These are phyloP conservation scores for Fraxinus latifolia DNA, from an alignment of 305 asterid species.

Conservation along the genomic window DNA sequence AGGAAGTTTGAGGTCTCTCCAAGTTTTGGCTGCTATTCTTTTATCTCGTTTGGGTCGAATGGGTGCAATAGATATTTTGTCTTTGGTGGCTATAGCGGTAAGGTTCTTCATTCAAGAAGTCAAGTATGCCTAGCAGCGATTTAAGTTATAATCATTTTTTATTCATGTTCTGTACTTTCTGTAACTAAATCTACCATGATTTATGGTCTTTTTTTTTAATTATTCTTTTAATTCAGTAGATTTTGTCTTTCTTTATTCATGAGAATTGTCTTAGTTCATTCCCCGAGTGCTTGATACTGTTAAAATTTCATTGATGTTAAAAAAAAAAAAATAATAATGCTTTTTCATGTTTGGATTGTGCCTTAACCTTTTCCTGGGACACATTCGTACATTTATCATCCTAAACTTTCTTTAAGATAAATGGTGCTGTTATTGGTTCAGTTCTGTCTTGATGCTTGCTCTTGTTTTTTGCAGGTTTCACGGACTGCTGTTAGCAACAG, in stretches of 20 bases:
- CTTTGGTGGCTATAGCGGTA: constrained; percentile 89
- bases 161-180: constrained; percentile 19
- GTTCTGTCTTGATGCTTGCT: constrained; percentile 20
- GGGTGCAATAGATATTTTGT: constrained; percentile 73
- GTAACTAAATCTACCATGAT: constrained; percentile 14
- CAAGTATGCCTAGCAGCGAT: constrained; percentile 15
- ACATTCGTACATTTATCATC: neutral
- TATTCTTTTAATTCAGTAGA: neutral
- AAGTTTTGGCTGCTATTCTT: constrained; percentile 84
- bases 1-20: constrained; percentile 87
- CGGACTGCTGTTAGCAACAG: constrained; percentile 94
- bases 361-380: neutral
- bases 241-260: constrained; percentile 1
- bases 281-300: neutral
- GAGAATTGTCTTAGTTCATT: neutral
- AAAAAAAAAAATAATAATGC: neutral
- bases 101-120: constrained; percentile 33
- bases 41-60: constrained; percentile 78
- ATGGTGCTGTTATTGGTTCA: neutral
- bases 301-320: neutral
- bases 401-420: neutral
- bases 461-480: constrained; percentile 56
- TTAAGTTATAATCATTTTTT: constrained; percentile 2
- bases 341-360: constrained; percentile 11
- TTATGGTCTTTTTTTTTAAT: neutral